phyloP scores from a whole-genome alignment of 2,329 filamentous ascomycete species.

The Chaetothyriales sp. region DNA sequence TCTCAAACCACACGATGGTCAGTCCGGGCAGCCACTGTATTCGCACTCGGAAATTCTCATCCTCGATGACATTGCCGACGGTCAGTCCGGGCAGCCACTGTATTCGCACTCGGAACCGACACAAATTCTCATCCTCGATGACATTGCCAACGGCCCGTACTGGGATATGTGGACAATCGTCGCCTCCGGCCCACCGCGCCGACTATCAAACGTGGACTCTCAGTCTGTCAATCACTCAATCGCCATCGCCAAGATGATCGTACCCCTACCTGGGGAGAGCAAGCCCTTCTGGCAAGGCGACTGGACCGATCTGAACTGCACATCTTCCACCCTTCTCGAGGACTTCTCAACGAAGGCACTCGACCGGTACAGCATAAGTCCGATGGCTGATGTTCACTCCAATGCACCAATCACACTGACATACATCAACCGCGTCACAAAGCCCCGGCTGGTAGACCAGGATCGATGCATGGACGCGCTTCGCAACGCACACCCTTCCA shows the following conservation, averaged over 20 bases:
- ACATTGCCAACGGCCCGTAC: slow-evolving; percentile 24
- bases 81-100: too few relatives aligned
- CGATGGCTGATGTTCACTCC: not conserved
- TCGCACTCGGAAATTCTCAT: slow-evolving; percentile 21
- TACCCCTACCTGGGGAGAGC: slow-evolving; percentile 29
- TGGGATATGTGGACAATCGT: slow-evolving; percentile 29
- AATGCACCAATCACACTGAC: slow-evolving; percentile 21
- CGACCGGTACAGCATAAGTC: slow-evolving; percentile 19
- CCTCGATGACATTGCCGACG: slow-evolving; percentile 21
- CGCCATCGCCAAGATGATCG: slow-evolving; percentile 23
- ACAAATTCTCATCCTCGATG: slow-evolving; percentile 27
- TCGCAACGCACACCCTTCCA: slow-evolving; percentile 14
- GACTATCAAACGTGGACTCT: not conserved
- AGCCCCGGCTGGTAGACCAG: slow-evolving; percentile 22
- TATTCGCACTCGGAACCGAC: slow-evolving; percentile 6
- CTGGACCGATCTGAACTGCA: slow-evolving; percentile 24
- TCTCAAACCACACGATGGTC: too few relatives aligned
- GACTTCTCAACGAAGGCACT: slow-evolving; percentile 25
- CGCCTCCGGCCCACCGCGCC: slow-evolving; percentile 6
- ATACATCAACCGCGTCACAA: slow-evolving; percentile 24
- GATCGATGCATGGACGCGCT: slow-evolving; percentile 21
- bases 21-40: too few relatives aligned
- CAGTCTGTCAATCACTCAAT: not conserved
- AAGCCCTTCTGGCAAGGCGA: slow-evolving; percentile 34
- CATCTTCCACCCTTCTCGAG: slow-evolving; percentile 21